Evolutionary conservation across 257 asterid genomes (phyloP), one percentile per base, ranked within the genome.

Genomic region (Gentiana macrophylla): DNA sequence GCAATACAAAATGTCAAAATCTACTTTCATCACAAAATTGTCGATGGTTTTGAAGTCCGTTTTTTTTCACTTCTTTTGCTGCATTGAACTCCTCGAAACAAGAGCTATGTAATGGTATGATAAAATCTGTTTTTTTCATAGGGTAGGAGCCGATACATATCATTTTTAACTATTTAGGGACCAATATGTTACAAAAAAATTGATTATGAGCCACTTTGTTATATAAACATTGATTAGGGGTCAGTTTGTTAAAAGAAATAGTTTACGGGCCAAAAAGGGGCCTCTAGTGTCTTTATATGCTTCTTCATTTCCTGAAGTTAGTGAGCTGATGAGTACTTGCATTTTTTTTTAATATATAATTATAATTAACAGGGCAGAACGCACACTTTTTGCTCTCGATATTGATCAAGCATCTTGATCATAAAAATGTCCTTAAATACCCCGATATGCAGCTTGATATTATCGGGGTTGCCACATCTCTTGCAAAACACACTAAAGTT

Each of bases 401-500:
- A 64, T 79, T 90, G 68, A 80, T 90, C 63, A 90, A 90, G 76
- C 98, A 86, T 74, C 94, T 90, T 12, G 96, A 90, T 73, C 96
- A 84, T 68, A 90, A 84, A 76, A 84, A 74, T 52, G 86, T 90
- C 69, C 76, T 84, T 7, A 79, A 80, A 74, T 86, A 82, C 55
- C 98, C 94, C 9, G 80, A 76, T 35, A 84, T 90, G 84, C 95
- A 90, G 84, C 80, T 90, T 46, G 98, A 86, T 63, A 81, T 86
- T 67, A 77, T 90, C 64, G 65, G 77, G 78, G 89, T 84, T 49
- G 72, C 72, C 62, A 84, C 89, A 8, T 62, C 79, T 60, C 94
- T 90, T 62, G 80, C 78, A 63, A 81, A 64, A 50, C 80, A 79
- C 63, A 79, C 96, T 12, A 90, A 77, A 78, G 53, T 63, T 46